phyloP scores from a whole-genome alignment of 768 basidiomycete genomes.

The Tulasnella calospora region DNA sequence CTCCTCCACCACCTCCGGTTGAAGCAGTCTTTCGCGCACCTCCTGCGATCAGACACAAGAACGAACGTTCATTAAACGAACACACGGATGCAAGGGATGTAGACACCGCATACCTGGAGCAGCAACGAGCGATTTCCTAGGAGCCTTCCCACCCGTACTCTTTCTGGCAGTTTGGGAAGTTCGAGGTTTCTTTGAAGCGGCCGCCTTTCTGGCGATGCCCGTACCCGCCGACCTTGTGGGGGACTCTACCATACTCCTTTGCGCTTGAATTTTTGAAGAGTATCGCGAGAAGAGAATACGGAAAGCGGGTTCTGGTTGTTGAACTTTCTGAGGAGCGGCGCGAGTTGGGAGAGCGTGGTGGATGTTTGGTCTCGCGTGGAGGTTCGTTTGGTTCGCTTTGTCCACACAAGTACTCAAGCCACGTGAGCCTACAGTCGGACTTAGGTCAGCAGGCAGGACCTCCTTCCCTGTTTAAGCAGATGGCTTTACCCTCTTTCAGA shows the following conservation, averaged over 20 bases:
- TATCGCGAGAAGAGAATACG: neutral
- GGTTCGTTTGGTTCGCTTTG: slow-evolving; percentile 22
- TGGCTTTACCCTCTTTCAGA: neutral
- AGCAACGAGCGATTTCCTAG: slow-evolving; percentile 1
- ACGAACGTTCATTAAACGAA: neutral
- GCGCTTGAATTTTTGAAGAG: neutral
- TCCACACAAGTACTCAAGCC: neutral
- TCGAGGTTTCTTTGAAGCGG: slow-evolving; percentile 58
- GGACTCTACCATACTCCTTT: slow-evolving; percentile 17
- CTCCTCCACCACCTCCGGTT: neutral
- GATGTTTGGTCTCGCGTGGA: slow-evolving; percentile 12
- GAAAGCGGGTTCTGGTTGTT: neutral
- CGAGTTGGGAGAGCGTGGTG: neutral
- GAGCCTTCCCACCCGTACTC: slow-evolving; percentile 7
- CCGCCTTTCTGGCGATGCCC: slow-evolving; percentile 62
- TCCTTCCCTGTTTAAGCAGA: neutral
- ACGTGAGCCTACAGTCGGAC: neutral
- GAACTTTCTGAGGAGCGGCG: neutral
- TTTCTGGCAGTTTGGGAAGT: slow-evolving; percentile 26
- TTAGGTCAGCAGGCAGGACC: neutral
- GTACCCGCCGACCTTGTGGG: slow-evolving; percentile 13
- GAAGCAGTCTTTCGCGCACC: neutral
- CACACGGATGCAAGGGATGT: neutral
- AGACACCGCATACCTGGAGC: neutral
- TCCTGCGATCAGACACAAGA: neutral